Base-by-base conservation (phyloP, 163 green algal species). In the Scenedesmus sp. region DNA sequence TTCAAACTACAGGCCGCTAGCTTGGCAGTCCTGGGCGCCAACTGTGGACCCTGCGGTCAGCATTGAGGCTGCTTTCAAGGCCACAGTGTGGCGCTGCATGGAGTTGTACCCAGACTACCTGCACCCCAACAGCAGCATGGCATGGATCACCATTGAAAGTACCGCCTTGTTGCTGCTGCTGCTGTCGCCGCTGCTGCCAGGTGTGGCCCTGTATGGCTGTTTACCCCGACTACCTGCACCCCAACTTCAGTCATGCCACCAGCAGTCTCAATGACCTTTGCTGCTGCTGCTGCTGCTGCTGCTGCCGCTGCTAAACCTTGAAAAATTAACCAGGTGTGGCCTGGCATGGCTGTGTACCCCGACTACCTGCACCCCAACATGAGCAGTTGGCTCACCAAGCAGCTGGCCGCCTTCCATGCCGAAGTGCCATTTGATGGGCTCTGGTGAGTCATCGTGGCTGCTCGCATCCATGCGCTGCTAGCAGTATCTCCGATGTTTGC, bases 361-460 rank as follows among this genome's bases (percentile, higher is more conserved):
- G 88, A 92, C 66, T 92, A 88, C 81, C 66, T 92, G 16, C 13
- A 56, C 5, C 81, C 88, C 12, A 92, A 92, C 26, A 81, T 84
- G 0, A 57, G 46, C 20, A 88, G 59, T 1, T 92, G 88, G 81
- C 66, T 88, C 6, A 84, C 23, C 12, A n/a, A 83, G 52, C 59
- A 89, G 54, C 52, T 92, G 64, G 20, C 10, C 8, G 18, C 74
- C 0, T 89, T 89, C 52, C 34, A 92, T 57, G 20, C 66, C 4
- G 18, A 92, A 34, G 88, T 84, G 52, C 88, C 79, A 8, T 82
- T 88, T 26, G 88, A 87, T 66, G 88, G 88, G 7, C 26, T 83
- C 18, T 87, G 77, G 88, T 57, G 46, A 59, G 77, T n/a, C 0
- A 46, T 46, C 34, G 34, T 46, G 34, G 34, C 34, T 46, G 34